Conservation (phyloP, 148 eudicot genomes). For the Euryodendron excelsum region DNA sequence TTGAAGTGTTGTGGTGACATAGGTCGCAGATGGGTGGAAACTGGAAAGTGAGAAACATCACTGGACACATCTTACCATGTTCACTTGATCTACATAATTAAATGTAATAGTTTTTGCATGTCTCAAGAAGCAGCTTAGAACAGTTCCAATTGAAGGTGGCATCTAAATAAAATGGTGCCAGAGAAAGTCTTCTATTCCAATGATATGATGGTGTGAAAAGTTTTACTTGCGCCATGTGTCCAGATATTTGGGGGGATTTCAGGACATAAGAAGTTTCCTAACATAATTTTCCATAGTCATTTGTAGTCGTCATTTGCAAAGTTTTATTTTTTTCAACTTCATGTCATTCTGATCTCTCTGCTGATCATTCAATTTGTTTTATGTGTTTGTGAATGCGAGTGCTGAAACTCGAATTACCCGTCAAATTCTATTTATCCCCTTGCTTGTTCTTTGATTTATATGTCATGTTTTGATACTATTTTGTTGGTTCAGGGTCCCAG, state of each 20-base stretch:
- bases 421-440: background rate
- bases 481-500: slow-evolving; percentile 72
- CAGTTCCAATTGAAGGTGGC: background rate
- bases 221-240: background rate
- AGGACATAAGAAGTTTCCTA: background rate
- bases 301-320: too few relatives aligned
- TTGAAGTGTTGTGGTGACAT: background rate
- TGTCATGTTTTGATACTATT: background rate
- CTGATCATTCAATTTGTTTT: background rate
- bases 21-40: too few relatives aligned
- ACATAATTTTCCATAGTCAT: background rate
- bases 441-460: background rate
- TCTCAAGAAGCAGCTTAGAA: too few relatives aligned
- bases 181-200: too few relatives aligned
- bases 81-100: background rate
- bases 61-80: background rate
- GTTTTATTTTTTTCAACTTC: too few relatives aligned
- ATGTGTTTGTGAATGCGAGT: background rate
- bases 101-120: background rate
- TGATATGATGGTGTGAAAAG: background rate
- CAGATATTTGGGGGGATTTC: background rate
- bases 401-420: background rate
- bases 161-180: background rate
- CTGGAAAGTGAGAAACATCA: background rate
- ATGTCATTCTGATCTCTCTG: too few relatives aligned